phyloP scores from a whole-genome alignment of 2,329 filamentous ascomycete species.

The Clonostachys byssicola region DNA sequence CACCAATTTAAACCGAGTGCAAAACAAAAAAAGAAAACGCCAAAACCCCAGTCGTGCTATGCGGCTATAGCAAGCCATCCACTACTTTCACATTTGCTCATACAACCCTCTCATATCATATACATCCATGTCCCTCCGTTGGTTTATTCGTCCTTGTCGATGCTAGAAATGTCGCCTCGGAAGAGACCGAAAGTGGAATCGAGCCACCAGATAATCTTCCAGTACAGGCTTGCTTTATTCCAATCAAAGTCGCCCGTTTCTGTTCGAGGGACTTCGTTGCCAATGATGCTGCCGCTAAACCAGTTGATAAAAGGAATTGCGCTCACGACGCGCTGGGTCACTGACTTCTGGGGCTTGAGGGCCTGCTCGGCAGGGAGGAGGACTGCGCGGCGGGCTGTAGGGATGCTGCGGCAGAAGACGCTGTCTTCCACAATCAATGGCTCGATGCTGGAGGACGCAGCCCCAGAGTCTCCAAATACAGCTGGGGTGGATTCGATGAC shows the following conservation, averaged over 20 bases:
- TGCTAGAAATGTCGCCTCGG: slow-evolving; percentile 50
- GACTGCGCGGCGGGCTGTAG: slow-evolving; percentile 59
- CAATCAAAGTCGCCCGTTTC: slow-evolving; percentile 77
- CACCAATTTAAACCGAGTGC: too few relatives aligned
- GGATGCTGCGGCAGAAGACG: slow-evolving; percentile 58
- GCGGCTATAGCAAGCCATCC: too few relatives aligned
- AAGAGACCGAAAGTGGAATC: slow-evolving; percentile 56
- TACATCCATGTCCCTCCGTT: neutral
- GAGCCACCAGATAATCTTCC: slow-evolving; percentile 62
- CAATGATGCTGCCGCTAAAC: slow-evolving; percentile 71
- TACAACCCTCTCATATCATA: too few relatives aligned
- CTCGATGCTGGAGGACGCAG: slow-evolving; percentile 11
- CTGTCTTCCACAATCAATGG: slow-evolving; percentile 22
- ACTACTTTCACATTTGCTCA: too few relatives aligned
- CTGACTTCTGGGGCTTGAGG: slow-evolving; percentile 63
- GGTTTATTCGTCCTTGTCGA: slow-evolving; percentile 54
- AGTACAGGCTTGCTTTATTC: slow-evolving; percentile 61
- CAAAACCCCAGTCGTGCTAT: too few relatives aligned
- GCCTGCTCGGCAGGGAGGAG: slow-evolving; percentile 68
- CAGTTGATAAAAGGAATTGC: slow-evolving; percentile 67
- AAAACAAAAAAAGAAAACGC: neutral
- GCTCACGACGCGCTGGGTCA: slow-evolving; percentile 58
- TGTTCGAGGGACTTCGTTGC: slow-evolving; percentile 67
- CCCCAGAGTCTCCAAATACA: slow-evolving; percentile 6
- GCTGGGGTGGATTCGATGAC: slow-evolving; percentile 24